Base-by-base conservation (phyloP, 129 eudicot genomes). In the Chrysanthemum lavandulifolium region DNA sequence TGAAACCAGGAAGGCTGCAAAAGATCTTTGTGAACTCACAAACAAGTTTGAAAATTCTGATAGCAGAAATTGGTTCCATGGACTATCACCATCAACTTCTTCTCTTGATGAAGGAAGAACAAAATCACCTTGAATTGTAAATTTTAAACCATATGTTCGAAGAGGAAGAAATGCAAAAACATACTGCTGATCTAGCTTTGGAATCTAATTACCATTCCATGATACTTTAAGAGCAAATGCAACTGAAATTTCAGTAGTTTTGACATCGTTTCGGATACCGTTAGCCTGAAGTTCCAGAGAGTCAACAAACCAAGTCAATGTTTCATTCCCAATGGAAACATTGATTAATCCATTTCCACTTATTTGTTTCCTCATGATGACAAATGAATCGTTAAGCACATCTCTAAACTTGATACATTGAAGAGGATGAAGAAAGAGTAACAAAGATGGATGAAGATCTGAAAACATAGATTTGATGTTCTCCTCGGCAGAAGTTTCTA, bases 111-210 rank as follows among this genome's bases (percentile, higher is more conserved):
- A 93, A 65, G 98, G 98, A 83, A 93, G 91, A 61, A 89, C 82
- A 84, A 93, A 93, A 79, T 93, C 98, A 68, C 89, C 98, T 87
- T 93, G 98, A 21, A 93, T 80, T 6, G 90, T 87, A 80, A 93
- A 93, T 65, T 87, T 93, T 36, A 93, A 77, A 65, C 98, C 98
- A 77, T 90, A 93, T 45, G 87, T 88, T 80, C 98, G 81, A 12
- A 93, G 73, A 62, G 98, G 98, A 50, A 93, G 98, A 87, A 85
- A 93, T 2, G 98, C 91, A 79, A 93, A 93, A 61, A 93, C 98
- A 66, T 83, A 87, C 76, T 93, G 98, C 59, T 82, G 98, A 61
- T 77, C 84, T 56, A 89, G 75, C 57, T 68, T 73, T 51, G 98
- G 91, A 54, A 67, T 52, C 69, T 85, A 86, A 58, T 57, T 77